Base-by-base conservation (phyloP, 2,329 filamentous ascomycete genomes). In the Grosmannia penicillata region DNA sequence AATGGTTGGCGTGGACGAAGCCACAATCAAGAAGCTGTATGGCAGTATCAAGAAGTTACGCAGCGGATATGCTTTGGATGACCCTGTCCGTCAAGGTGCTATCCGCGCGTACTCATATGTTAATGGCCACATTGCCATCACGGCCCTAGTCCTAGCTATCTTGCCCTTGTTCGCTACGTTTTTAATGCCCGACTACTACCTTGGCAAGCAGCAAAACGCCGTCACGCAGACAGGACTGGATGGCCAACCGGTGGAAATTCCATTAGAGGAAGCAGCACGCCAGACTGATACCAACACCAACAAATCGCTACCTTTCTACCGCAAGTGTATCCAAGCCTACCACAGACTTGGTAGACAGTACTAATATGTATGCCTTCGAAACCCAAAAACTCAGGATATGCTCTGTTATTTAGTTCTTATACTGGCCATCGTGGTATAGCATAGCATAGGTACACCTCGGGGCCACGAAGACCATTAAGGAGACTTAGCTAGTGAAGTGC, bases 51-150 rank as follows among this genome's bases (percentile, higher is more conserved):
- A 54, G 2, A 52, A 60, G 1, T 66, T 69, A 6, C 54, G 61
- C 43, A 66, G 18, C 2, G n/a, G n/a, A n/a, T 79, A 73, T 45
- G 58, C 62, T 0, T 61, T 66, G 54, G 73, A 74, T 6, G 68
- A 62, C 4, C 63, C 66, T 0, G 71, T 66, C 19, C 58, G 75
- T 25, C 54, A 63, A 15, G 77, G 75, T 1, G 78, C 81, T 49
- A 73, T 75, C 41, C 61, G 61, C 24, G 68, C 74, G 1, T 82
- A 82, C 22, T 23, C 38, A 2, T 27, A 34, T 17, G 41, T 43
- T 13, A 43, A 43, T 30, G 41, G 41, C 0, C 53, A 56, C 27
- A 60, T 62, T 13, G 49, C 52, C 22, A 52, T 54, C 8, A 43
- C 49, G 2, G 45, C 57, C 6, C 41, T 60, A 18, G 40, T 45